These are phyloP conservation scores for Apophysomyces ossiformis DNA, from an alignment of 371 early-diverging fungal genomes.

Conservation along the genomic window DNA sequence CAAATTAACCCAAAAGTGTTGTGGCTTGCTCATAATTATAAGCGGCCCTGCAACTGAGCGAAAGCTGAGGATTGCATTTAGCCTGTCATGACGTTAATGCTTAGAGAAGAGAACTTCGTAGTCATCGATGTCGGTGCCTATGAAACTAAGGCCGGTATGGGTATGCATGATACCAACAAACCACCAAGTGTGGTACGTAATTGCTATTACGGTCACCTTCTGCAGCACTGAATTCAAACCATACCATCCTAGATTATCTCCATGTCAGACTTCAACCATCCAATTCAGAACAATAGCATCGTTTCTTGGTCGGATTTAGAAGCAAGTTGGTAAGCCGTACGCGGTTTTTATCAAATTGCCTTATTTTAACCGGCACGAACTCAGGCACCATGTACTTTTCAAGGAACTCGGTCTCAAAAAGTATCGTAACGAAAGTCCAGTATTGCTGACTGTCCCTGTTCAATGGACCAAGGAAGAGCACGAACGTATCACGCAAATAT, in stretches of 20 bases:
- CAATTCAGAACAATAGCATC: slow-evolving; percentile 66
- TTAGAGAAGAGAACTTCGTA: slow-evolving; percentile 74
- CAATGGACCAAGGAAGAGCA: slow-evolving; percentile 85
- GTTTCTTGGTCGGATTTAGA: slow-evolving; percentile 80
- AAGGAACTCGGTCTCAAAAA: slow-evolving; percentile 78
- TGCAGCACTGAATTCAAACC: slow-evolving; percentile 6
- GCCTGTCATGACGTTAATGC: slow-evolving; percentile 46
- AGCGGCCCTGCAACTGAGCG: background rate
- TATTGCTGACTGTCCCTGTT: slow-evolving; percentile 78
- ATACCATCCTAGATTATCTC: slow-evolving; percentile 30
- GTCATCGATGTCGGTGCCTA: slow-evolving; percentile 78
- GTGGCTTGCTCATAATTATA: background rate
- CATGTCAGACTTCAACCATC: slow-evolving; percentile 52
- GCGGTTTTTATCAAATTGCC: background rate
- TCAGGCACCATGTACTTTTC: slow-evolving; percentile 76
- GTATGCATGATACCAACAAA: slow-evolving; percentile 73
- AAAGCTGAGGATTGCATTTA: background rate
- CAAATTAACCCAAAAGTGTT: background rate
- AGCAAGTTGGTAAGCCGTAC: slow-evolving; percentile 67
- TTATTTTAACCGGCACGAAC: background rate
- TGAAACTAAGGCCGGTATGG: slow-evolving; percentile 69
- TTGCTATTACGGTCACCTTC: slow-evolving; percentile 8
- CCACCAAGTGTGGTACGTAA: slow-evolving; percentile 61
- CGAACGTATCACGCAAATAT: slow-evolving; percentile 83
- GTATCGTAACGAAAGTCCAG: slow-evolving; percentile 77